Conservation (phyloP, 768 basidiomycete genomes). For the Mycena maculata region DNA sequence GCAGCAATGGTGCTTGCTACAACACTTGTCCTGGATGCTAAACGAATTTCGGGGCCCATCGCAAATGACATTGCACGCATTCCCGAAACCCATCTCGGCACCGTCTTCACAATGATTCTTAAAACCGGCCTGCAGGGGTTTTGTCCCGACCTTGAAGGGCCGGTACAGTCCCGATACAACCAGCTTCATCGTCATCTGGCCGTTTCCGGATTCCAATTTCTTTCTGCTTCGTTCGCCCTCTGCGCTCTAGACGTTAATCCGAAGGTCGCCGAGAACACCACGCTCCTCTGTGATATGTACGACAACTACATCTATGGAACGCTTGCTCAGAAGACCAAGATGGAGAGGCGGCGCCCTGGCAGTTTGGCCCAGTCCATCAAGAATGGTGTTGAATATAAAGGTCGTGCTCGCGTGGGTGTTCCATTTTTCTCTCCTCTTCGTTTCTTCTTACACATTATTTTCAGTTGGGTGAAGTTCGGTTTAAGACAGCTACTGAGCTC, state of each 20-base stretch:
- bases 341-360: conserved; percentile 14
- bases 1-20: not conserved
- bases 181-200: no score
- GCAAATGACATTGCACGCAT: conserved; percentile 23
- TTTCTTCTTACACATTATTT: not conserved
- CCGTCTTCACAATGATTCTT: conserved; percentile 16
- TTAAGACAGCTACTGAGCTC: no score
- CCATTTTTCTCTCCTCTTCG: not conserved
- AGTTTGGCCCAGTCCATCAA: conserved; percentile 1
- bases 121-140: no score
- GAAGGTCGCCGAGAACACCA: no score
- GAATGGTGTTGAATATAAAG: not conserved
- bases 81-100: conserved; percentile 5
- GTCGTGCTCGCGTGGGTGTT: conserved; percentile 10
- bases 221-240: no score
- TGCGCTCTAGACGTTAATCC: no score
- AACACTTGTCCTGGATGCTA: not conserved
- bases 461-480: no score
- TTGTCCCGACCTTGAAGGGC: no score
- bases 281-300: conserved; percentile 24
- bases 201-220: no score
- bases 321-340: conserved; percentile 12
- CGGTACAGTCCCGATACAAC: no score
- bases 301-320: conserved; percentile 25
- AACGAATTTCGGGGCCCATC: conserved; percentile 11